phyloP scores from a whole-genome alignment of 2,329 filamentous ascomycete species.

The Endoconidiophora laricicola region DNA sequence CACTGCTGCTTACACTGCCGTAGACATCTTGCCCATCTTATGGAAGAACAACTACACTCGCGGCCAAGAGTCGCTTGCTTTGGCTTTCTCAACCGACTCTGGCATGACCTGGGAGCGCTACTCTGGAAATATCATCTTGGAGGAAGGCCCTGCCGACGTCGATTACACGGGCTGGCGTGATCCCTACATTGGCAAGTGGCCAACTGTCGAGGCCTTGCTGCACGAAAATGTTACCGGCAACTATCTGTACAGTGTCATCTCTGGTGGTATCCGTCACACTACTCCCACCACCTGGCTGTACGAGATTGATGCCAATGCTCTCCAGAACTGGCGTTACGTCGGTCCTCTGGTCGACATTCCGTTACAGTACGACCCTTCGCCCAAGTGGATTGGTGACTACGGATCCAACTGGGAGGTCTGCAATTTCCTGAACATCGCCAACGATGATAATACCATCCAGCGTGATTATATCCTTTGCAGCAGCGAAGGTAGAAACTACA shows the following conservation, averaged over 20 bases:
- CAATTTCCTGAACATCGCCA: constrained; percentile 8
- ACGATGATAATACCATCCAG: neutral
- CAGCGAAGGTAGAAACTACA: constrained; percentile 7
- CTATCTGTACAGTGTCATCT: constrained; percentile 26
- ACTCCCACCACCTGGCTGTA: constrained; percentile 16
- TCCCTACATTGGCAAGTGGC: constrained; percentile 16
- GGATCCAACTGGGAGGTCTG: constrained; percentile 11
- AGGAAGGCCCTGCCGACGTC: constrained; percentile 13
- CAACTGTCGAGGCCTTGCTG: constrained; percentile 14
- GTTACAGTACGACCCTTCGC: constrained; percentile 5
- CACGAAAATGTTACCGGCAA: constrained; percentile 9
- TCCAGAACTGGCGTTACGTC: constrained; percentile 15
- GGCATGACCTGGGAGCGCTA: constrained; percentile 15
- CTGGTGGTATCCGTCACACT: constrained; percentile 16
- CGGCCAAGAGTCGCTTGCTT: constrained; percentile 28
- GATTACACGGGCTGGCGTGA: constrained; percentile 17
- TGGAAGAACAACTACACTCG: constrained; percentile 30
- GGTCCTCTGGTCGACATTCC: constrained; percentile 9
- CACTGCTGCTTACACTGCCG: constrained; percentile 28
- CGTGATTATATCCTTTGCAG: constrained; percentile 10
- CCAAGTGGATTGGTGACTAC: constrained; percentile 9
- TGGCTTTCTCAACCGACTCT: constrained; percentile 25
- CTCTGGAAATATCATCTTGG: constrained; percentile 15
- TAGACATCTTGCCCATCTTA: constrained; percentile 27
- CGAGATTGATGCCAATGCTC: constrained; percentile 13